Base-by-base conservation (phyloP, 2,329 filamentous ascomycete species). In the Ceratocystis diversiconidia region DNA sequence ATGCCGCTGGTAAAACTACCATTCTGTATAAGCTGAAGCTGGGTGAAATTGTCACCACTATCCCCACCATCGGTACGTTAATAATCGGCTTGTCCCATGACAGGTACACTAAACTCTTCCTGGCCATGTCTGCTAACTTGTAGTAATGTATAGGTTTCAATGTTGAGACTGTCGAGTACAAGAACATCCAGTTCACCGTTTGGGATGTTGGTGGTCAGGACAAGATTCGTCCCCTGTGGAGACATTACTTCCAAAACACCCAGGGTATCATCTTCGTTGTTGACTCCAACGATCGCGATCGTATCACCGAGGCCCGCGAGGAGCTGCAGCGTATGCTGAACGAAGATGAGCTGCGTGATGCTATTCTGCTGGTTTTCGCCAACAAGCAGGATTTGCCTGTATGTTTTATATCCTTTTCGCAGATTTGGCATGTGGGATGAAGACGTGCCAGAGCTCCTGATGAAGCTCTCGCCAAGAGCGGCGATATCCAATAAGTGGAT, bases 11-110 rank as follows among this genome's bases (percentile, higher is more conserved):
- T 88, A 99, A 99, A 86, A 99, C 94, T 75, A 99, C 94, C 73
- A 99, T 99, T 76, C 87, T 99, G 73, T 99, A 99, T 84, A 99
- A 99, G 85, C 87, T 99, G 78, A 99, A 99, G 86, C 89, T 99
- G 75, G 92, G 94, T 80, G 89, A 96, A 83, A 94, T 95, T 76
- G 94, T 97, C 77, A 97, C 94, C 75, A 99, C 94, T 72, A 99
- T 99, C 75, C 94, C 94, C 72, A 99, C 94, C 75, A 96, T 97
- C 75, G 94, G 88, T 91, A 87, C 79, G 84, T 68, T 25, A 15
- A 52, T 5, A 59, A 8, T 15, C 48, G 3, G 5, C 17, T 36
- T 44, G 15, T 28, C 17, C n/a, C n/a, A 12, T n/a, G 28, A 17
- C 44, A 41, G 32, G 32, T 36, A 22, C 28, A 50, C 48, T 15